Percentiles rank a stretch among this genome's conserved stretches.
Evolutionary conservation across 2,329 filamentous ascomycete species (phyloP).

Genomic region (Colletotrichum higginsianum): DNA sequence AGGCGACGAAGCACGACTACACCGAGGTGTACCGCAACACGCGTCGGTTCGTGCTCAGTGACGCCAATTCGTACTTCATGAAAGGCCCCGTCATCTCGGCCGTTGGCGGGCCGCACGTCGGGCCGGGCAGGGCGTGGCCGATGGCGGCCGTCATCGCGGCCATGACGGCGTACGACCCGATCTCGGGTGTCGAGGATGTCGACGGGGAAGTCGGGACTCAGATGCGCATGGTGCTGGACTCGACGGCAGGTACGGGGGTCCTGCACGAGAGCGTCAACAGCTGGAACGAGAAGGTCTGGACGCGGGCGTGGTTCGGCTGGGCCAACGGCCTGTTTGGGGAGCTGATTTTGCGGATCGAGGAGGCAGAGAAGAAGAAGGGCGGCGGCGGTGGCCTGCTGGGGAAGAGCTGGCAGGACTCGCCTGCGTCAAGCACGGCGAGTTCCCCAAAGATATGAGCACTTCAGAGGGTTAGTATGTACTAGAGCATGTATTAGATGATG

Average conservation of each 20-base stretch:
- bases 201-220: constrained; percentile 55
- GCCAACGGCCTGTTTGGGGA: constrained; percentile 61
- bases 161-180: constrained; percentile 59
- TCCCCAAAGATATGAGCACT: not conserved
- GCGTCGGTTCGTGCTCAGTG: constrained; percentile 81
- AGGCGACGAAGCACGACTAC: constrained; percentile 57
- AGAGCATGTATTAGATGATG: too few species aligned
- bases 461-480: not conserved
- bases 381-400: not conserved
- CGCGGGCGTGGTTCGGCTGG: constrained; percentile 63
- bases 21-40: constrained; percentile 84
- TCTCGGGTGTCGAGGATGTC: constrained; percentile 44
- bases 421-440: not conserved
- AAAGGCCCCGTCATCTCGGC: constrained; percentile 77
- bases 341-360: constrained; percentile 51
- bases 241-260: constrained; percentile 59
- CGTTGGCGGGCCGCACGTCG: constrained; percentile 79
- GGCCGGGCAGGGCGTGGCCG: constrained; percentile 70
- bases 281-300: constrained; percentile 57
- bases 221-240: constrained; percentile 57
- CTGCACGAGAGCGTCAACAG: constrained; percentile 65
- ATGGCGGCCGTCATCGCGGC: constrained; percentile 70
- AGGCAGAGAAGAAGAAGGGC: constrained; percentile 29
- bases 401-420: constrained; percentile 29
- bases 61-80: constrained; percentile 85